Percentiles rank a stretch among this genome's conserved stretches.
Conservation (phyloP, 1,139 yeast species). For the Pichia kudriavzevii region DNA sequence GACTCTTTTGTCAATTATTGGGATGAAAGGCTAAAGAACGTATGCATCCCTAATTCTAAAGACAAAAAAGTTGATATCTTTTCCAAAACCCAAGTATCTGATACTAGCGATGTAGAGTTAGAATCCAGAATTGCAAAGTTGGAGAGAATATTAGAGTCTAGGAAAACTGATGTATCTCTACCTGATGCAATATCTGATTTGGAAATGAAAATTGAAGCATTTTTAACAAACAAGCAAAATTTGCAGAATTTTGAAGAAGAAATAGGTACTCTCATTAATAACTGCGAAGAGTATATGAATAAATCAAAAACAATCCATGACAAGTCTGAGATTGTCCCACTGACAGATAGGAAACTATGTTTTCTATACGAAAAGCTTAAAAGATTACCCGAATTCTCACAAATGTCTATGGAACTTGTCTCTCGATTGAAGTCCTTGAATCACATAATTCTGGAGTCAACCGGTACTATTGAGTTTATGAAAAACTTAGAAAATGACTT, state of each 20-base stretch:
- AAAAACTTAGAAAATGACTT: constrained; percentile 16
- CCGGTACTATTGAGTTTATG: constrained; percentile 12
- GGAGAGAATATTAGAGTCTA: constrained; percentile 19
- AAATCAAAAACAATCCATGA: constrained; percentile 13
- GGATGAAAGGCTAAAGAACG: constrained; percentile 8
- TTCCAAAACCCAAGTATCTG: too few species aligned
- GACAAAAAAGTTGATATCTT: too few species aligned
- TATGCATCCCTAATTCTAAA: neutral
- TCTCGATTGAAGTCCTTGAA: constrained; percentile 19
- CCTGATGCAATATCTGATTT: constrained; percentile 23
- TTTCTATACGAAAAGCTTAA: constrained; percentile 16
- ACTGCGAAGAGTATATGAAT: constrained; percentile 12
- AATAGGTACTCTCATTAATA: constrained; percentile 10
- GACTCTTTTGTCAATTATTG: constrained; percentile 14
- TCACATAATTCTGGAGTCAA: constrained; percentile 11
- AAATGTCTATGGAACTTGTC: constrained; percentile 14
- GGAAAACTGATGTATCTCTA: too few species aligned
- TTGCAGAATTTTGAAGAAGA: constrained; percentile 14
- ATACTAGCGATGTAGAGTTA: too few species aligned
- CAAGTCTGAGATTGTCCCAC: constrained; percentile 7
- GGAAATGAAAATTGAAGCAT: constrained; percentile 17
- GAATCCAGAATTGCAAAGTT: constrained; percentile 15
- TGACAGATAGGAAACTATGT: constrained; percentile 19
- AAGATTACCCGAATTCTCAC: constrained; percentile 17
- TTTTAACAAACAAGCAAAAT: constrained; percentile 15